These are phyloP conservation scores for Diatrype stigma DNA, from an alignment of 2,329 filamentous ascomycete genomes.

Conservation along the genomic window DNA sequence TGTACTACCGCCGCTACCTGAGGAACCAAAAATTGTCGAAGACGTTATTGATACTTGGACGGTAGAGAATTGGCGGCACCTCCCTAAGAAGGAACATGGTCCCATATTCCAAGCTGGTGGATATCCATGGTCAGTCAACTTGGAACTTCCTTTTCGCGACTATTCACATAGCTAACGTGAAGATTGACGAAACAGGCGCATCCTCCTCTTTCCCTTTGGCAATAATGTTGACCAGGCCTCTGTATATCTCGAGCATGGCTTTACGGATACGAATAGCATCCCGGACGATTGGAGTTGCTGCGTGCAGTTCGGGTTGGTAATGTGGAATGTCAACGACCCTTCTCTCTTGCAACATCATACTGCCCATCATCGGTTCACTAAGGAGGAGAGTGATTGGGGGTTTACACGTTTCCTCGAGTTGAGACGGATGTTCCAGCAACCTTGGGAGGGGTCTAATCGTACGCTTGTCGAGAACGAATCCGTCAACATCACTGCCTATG, in stretches of 20 bases:
- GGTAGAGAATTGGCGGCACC: constrained; percentile 74
- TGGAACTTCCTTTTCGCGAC: constrained; percentile 1
- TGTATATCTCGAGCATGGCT: constrained; percentile 94
- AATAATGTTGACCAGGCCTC: constrained; percentile 93
- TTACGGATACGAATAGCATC: constrained; percentile 64
- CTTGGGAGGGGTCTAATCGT: constrained; percentile 65
- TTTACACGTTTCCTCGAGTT: constrained; percentile 96
- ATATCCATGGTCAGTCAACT: constrained; percentile 68
- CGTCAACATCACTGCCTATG: constrained; percentile 77
- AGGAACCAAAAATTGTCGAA: constrained; percentile 75
- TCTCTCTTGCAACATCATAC: constrained; percentile 73
- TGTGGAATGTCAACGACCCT: constrained; percentile 95
- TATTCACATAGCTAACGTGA: constrained; percentile 7
- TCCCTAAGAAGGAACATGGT: constrained; percentile 79
- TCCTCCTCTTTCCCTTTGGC: constrained; percentile 91
- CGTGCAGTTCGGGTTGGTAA: constrained; percentile 87
- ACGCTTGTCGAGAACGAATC: constrained; percentile 74
- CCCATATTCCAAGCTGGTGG: constrained; percentile 83
- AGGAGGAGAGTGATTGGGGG: constrained; percentile 96
- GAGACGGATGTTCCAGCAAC: constrained; percentile 73
- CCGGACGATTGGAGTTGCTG: constrained; percentile 96
- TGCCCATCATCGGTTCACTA: constrained; percentile 94
- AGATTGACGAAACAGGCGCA: constrained; percentile 58
- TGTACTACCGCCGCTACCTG: constrained; percentile 65
- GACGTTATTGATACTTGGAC: constrained; percentile 81